A percentile compares a stretch with the other conserved stretches of the same genome.
These are phyloP conservation scores for Aureobasidium lini DNA, from an alignment of 2,329 filamentous ascomycete species.

Conservation along the genomic window DNA sequence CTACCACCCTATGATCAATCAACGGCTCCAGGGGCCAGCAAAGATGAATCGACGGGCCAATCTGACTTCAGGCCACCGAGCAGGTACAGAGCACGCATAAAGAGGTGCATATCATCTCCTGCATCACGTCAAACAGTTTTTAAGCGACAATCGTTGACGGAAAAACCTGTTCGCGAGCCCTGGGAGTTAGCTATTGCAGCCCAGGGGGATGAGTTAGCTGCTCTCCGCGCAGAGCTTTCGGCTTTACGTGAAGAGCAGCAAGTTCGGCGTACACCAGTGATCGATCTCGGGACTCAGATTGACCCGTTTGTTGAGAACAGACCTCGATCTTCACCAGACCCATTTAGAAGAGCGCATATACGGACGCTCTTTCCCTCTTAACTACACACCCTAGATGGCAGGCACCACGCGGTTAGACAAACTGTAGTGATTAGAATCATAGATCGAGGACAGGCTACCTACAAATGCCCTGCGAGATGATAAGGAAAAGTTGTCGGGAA, in stretches of 20 bases:
- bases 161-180: not conserved
- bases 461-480: no score
- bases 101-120: not conserved
- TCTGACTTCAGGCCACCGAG: not conserved
- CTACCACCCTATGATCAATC: not conserved
- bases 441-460: no score
- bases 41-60: not conserved
- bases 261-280: not conserved
- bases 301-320: no score
- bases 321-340: no score
- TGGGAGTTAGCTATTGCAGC: not conserved
- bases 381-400: no score
- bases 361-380: no score
- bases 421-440: no score
- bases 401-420: no score
- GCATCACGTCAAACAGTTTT: not conserved
- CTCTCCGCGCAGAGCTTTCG: not conserved
- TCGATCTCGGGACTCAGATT: not conserved
- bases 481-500: no score
- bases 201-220: not conserved
- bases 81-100: not conserved
- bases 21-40: not conserved
- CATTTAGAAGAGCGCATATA: no score
- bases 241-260: not conserved
- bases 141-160: not conserved